Conservation (phyloP, 2,329 filamentous ascomycete species). For the Penicillium olsonii region DNA sequence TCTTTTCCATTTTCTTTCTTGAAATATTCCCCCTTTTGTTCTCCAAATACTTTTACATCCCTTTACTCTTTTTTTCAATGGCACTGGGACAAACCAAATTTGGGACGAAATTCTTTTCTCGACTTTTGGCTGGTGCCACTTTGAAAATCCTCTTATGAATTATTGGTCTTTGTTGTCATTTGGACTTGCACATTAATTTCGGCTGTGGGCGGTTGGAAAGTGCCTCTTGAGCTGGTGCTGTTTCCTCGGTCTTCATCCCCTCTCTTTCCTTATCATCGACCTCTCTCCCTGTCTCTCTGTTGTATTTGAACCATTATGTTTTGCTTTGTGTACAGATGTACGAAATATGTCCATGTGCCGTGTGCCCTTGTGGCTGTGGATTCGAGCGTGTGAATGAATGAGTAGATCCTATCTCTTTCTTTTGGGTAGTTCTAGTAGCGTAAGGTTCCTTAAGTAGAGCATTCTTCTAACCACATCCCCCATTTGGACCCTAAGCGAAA, state of each 20-base stretch:
- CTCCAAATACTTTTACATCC: conserved; percentile 19
- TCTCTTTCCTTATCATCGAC: conserved; percentile 6
- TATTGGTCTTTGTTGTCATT: conserved; percentile 19
- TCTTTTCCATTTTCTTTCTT: conserved; percentile 25
- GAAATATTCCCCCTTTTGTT: conserved; percentile 41
- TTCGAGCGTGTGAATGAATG: conserved; percentile 19
- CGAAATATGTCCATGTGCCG: conserved; percentile 8
- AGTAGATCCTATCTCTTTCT: conserved; percentile 14
- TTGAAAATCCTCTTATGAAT: conserved; percentile 17
- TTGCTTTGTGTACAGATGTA: conserved; percentile 22
- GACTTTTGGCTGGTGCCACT: conserved; percentile 11
- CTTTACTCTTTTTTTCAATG: conserved; percentile 21
- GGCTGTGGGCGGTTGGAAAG: conserved; percentile 21
- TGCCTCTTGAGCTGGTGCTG: conserved; percentile 15
- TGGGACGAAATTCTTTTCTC: conserved; percentile 20
- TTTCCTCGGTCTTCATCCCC: conserved; percentile 13
- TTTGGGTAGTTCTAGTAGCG: no score
- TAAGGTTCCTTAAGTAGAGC: no score
- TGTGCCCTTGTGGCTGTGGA: conserved; percentile 9
- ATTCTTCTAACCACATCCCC: neutral
- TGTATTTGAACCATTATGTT: neutral
- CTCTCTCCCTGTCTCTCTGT: conserved; percentile 7
- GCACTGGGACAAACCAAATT: conserved; percentile 23
- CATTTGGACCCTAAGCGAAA: no score
- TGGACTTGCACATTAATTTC: conserved; percentile 21